Percentiles rank a stretch among this genome's conserved stretches.
These are phyloP conservation scores for Solanum hybrid DNA, from an alignment of 305 asterid genomes.

Conservation along the genomic window DNA sequence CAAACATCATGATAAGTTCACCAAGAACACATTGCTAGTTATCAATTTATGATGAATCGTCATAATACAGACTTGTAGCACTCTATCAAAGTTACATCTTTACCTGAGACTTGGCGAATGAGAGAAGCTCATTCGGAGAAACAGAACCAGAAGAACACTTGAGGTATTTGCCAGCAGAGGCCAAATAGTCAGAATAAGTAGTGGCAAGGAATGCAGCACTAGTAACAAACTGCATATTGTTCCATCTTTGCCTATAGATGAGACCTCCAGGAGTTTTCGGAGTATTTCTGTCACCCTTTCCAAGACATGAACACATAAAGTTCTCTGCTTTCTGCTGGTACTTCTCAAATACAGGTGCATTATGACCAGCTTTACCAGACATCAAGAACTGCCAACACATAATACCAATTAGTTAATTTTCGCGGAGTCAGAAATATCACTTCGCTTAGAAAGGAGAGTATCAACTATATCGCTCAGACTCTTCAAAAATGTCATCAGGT, in stretches of 20 bases:
- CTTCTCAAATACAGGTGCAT: conserved; percentile 43
- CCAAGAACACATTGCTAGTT: background rate
- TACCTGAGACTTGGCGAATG: conserved; percentile 92
- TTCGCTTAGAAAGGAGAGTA: no score
- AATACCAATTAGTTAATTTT: background rate
- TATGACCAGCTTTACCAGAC: conserved; percentile 66
- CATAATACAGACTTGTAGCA: background rate
- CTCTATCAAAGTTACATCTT: background rate
- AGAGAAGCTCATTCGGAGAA: conserved; percentile 63
- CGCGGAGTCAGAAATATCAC: no score
- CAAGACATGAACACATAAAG: conserved; percentile 92
- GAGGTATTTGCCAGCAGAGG: conserved; percentile 67
- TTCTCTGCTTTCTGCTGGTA: conserved; percentile 85
- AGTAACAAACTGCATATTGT: conserved; percentile 94
- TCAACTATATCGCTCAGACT: no score
- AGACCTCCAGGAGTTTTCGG: conserved; percentile 92
- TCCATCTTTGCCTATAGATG: conserved; percentile 86
- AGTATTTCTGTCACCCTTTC: conserved; percentile 67
- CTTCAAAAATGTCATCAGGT: background rate
- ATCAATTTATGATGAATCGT: background rate
- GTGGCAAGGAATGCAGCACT: conserved; percentile 83
- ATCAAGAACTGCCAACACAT: conserved; percentile 54
- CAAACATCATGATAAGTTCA: background rate
- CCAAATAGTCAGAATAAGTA: conserved; percentile 78
- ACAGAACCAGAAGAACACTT: conserved; percentile 50